These are phyloP conservation scores for Lupinus albus DNA, from an alignment of 306 rosid species.

Conservation along the genomic window DNA sequence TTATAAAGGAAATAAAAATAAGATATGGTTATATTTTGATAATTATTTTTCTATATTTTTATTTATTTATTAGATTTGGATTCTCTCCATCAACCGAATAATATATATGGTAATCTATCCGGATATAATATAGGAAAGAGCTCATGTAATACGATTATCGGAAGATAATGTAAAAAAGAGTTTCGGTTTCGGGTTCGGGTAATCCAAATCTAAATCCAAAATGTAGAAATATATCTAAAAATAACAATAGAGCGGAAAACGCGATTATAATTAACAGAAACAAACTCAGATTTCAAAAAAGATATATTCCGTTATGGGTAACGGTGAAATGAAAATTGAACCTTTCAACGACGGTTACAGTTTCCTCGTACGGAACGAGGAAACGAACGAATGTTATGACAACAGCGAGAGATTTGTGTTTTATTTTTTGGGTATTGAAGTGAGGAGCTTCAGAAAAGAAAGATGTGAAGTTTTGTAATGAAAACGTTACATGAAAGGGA, in stretches of 20 bases:
- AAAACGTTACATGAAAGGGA: slow-evolving; percentile 7
- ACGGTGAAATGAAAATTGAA: not conserved
- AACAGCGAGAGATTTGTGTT: too few relatives aligned
- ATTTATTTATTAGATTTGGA: too few relatives aligned
- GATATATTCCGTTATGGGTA: not conserved
- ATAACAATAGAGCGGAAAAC: not conserved
- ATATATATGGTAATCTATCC: too few relatives aligned
- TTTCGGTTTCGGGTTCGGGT: too few relatives aligned
- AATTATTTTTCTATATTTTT: too few relatives aligned
- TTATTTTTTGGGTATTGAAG: not conserved
- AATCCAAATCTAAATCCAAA: too few relatives aligned
- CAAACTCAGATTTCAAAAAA: slow-evolving; percentile 1
- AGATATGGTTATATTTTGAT: not conserved
- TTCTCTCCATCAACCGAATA: too few relatives aligned
- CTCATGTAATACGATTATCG: too few relatives aligned
- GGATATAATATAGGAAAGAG: too few relatives aligned
- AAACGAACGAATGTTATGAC: not conserved
- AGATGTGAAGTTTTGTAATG: slow-evolving; percentile 23
- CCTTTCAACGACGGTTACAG: not conserved
- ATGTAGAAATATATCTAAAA: not conserved
- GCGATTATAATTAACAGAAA: not conserved
- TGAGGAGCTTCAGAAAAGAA: slow-evolving; percentile 26
- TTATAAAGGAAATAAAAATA: not conserved
- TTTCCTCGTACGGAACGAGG: not conserved
- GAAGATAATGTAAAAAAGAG: too few relatives aligned